A percentile compares a stretch with the other conserved stretches of the same genome.
Conservation (phyloP, 2,329 filamentous ascomycete genomes). For the Xylariales sp. region DNA sequence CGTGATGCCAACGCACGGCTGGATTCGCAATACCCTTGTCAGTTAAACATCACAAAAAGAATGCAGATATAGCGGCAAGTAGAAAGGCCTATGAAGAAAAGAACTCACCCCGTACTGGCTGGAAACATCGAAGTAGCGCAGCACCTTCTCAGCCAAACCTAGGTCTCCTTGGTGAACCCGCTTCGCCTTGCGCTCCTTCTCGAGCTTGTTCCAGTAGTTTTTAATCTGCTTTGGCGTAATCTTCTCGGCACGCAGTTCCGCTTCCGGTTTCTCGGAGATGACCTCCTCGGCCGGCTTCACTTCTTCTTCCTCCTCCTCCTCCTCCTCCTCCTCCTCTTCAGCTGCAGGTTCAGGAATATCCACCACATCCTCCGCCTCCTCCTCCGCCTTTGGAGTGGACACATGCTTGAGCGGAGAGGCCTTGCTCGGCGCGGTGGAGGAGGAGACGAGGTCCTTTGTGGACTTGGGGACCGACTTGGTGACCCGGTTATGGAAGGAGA, state of each 20-base stretch:
- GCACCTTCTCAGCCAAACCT: conserved; percentile 72
- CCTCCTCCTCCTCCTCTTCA: conserved; percentile 21
- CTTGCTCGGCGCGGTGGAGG: conserved; percentile 12
- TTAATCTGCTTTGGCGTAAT: conserved; percentile 66
- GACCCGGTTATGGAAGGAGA: conserved; percentile 54
- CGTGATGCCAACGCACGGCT: conserved; percentile 86
- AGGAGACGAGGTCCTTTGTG: conserved; percentile 34
- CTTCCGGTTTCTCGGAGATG: conserved; percentile 40
- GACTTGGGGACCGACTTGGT: conserved; percentile 49
- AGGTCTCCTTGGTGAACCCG: conserved; percentile 76
- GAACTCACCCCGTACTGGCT: conserved; percentile 82
- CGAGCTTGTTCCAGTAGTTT: conserved; percentile 72
- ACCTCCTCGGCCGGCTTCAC: neutral
- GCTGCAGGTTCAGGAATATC: conserved; percentile 21
- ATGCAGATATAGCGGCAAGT: neutral
- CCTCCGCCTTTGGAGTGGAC: conserved; percentile 17
- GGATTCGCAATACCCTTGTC: conserved; percentile 5
- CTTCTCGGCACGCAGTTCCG: conserved; percentile 56
- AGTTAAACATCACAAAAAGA: neutral
- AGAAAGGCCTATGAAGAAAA: too few relatives aligned
- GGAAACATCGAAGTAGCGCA: conserved; percentile 89
- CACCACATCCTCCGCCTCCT: conserved; percentile 12
- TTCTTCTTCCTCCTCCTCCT: conserved; percentile 13
- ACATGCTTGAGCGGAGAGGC: conserved; percentile 15
- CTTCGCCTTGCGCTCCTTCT: conserved; percentile 62